These are phyloP conservation scores for Lichtheimia ramosa DNA, from an alignment of 371 early-diverging fungal species.

Conservation along the genomic window DNA sequence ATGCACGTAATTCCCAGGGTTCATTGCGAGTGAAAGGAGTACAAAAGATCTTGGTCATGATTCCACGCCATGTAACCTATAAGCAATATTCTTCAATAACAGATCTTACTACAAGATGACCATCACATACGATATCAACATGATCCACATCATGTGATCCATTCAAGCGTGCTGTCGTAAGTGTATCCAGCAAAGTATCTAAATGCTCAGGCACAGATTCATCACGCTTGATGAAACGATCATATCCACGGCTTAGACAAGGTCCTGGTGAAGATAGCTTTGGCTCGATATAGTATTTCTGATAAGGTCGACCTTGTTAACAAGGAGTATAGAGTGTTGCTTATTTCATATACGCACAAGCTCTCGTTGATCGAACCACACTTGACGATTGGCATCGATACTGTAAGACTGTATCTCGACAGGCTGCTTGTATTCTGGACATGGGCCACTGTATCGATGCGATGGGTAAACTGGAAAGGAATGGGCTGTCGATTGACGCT, in stretches of 20 bases:
- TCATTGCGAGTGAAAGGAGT: slow-evolving; percentile 78
- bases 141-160: slow-evolving; percentile 2
- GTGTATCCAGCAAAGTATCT: slow-evolving; percentile 73
- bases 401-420: slow-evolving; percentile 77
- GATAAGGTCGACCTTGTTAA: slow-evolving; percentile 1
- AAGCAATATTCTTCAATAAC: neutral
- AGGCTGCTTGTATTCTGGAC: slow-evolving; percentile 69
- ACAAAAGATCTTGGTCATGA: slow-evolving; percentile 82
- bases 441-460: slow-evolving; percentile 51
- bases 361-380: slow-evolving; percentile 68
- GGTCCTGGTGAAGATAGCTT: slow-evolving; percentile 3
- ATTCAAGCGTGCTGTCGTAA: slow-evolving; percentile 37
- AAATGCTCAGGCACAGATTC: slow-evolving; percentile 69
- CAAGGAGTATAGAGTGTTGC: neutral
- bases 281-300: slow-evolving; percentile 68
- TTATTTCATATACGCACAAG: slow-evolving; percentile 41
- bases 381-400: slow-evolving; percentile 63
- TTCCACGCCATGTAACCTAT: slow-evolving; percentile 72
- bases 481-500: neutral
- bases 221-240: slow-evolving; percentile 66
- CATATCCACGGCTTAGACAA: slow-evolving; percentile 58
- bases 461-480: slow-evolving; percentile 6
- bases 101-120: neutral
- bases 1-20: slow-evolving; percentile 80
- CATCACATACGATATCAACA: slow-evolving; percentile 46